Percentiles rank a stretch among this genome's conserved stretches.
phyloP scores from a whole-genome alignment of 2,329 filamentous ascomycete genomes.

The Aspergillus brunneoviolaceus region DNA sequence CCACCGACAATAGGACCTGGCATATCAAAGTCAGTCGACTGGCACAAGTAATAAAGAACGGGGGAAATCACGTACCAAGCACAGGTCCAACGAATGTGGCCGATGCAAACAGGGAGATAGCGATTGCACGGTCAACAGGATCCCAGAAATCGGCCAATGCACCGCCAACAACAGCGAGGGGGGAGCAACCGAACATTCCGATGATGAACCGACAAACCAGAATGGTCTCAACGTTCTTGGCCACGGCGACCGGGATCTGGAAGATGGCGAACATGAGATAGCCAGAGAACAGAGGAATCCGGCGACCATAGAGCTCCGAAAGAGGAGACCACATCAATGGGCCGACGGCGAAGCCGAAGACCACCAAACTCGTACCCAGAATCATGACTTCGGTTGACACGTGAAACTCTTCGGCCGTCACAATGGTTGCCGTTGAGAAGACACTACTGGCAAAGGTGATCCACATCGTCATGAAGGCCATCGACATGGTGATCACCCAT shows the following conservation, averaged over 20 bases:
- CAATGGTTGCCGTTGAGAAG: conserved; percentile 45
- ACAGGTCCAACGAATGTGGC: conserved; percentile 53
- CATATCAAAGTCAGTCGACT: neutral
- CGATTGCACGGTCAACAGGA: conserved; percentile 48
- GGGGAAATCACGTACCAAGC: conserved; percentile 29
- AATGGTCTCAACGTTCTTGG: conserved; percentile 55
- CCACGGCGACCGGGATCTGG: conserved; percentile 56
- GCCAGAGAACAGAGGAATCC: conserved; percentile 50
- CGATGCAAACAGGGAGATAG: conserved; percentile 44
- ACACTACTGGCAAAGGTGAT: conserved; percentile 51
- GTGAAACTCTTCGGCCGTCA: conserved; percentile 44
- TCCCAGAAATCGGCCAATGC: conserved; percentile 51
- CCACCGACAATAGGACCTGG: conserved; percentile 50
- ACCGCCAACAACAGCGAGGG: conserved; percentile 53
- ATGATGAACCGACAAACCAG: conserved; percentile 56
- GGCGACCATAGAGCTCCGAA: conserved; percentile 53
- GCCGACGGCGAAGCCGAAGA: conserved; percentile 55
- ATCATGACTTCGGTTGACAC: conserved; percentile 43
- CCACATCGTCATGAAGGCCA: conserved; percentile 41
- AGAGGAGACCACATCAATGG: conserved; percentile 50
- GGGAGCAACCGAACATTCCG: conserved; percentile 53
- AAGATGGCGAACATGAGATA: conserved; percentile 53
- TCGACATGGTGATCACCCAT: conserved; percentile 39
- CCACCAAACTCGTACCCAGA: conserved; percentile 45
- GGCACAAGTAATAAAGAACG: neutral